Base-by-base conservation (phyloP, 2,329 filamentous ascomycete species). In the Cryphonectria japonica region DNA sequence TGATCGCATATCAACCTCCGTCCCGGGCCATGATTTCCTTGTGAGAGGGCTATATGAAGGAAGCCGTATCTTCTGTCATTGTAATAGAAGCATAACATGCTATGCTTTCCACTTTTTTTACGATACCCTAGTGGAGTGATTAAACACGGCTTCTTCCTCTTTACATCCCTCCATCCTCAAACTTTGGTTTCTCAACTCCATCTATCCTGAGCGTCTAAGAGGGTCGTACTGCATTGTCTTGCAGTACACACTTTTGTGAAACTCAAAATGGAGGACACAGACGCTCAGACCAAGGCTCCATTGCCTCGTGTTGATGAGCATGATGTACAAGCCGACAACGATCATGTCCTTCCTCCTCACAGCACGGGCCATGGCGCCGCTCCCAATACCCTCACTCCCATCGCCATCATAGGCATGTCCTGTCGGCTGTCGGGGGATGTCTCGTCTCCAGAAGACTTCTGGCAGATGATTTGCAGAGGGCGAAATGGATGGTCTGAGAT, bases 381-480 rank as follows among this genome's bases (percentile, higher is more conserved):
- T 39, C n/a, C n/a, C 22, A 34, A n/a, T 8, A 16, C 29, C 29
- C 67, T 32, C 6, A 9, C 63, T 4, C 69, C 69, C 9, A 66
- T 71, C 11, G 69, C 69, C 11, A 68, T 71, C 46, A 61, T 66
- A 22, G 69, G 69, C 26, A 71, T 71, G 66, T 61, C 59, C 19
- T 71, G 69, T 37, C 69, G 69, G 34, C 41, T 71, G 9, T 50
- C 69, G 3, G 69, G 69, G 14, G 73, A 75, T n/a, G 76, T 78
- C 11, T 77, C 76, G 0, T 77, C 74, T 16, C 76, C 76, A 3
- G 78, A 76, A 59, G 76, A 79, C 39, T 79, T 80, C 54, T 80
- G 77, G 72, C 71, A 76, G 16, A 75, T 80, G 72, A 69, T 79
- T 50, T 78, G 75, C 66, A 75, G 76, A 4, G 74, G 75, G 26